Evolutionary conservation across 2,329 filamentous ascomycete species (phyloP).

Genomic region (Fusarium algeriense): DNA sequence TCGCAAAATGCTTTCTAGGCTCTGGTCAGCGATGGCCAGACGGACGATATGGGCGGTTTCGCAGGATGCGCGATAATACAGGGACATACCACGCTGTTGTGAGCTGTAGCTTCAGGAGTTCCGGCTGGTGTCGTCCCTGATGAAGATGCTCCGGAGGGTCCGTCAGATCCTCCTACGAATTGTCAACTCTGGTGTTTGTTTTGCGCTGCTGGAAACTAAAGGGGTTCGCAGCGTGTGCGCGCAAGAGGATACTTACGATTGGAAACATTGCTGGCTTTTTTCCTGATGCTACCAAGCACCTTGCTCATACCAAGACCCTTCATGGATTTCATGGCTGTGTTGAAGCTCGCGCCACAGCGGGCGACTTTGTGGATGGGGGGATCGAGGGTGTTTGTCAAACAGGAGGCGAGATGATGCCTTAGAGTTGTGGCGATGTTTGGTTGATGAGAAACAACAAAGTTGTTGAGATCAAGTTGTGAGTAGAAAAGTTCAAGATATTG

Average conservation of each 20-base stretch:
- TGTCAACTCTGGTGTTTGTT: slow-evolving; percentile 15
- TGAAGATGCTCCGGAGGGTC: slow-evolving; percentile 48
- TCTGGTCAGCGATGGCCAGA: slow-evolving; percentile 40
- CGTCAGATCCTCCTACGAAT: slow-evolving; percentile 34
- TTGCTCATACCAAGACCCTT: slow-evolving; percentile 68
- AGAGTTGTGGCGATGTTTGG: background rate
- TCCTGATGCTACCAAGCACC: slow-evolving; percentile 68
- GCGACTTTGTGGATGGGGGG: slow-evolving; percentile 21
- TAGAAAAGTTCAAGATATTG: slow-evolving; percentile 11
- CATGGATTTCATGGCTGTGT: slow-evolving; percentile 57
- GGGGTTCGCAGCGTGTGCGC: background rate
- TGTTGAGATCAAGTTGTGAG: slow-evolving; percentile 4
- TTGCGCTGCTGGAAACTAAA: background rate
- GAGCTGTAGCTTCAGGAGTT: slow-evolving; percentile 75
- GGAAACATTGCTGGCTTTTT: slow-evolving; percentile 55
- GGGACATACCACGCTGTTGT: slow-evolving; percentile 72
- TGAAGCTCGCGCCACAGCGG: slow-evolving; percentile 42
- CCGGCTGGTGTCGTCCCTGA: slow-evolving; percentile 57
- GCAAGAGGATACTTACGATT: slow-evolving; percentile 37
- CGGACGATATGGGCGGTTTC: slow-evolving; percentile 7
- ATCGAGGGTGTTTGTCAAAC: slow-evolving; percentile 16
- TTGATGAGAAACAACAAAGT: slow-evolving; percentile 1
- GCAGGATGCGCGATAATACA: slow-evolving; percentile 14
- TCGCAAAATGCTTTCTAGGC: slow-evolving; percentile 83
- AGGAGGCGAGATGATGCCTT: slow-evolving; percentile 12